Evolutionary conservation across 345 rosid species (phyloP).

Genomic region (Aquilaria yunnanensis): DNA sequence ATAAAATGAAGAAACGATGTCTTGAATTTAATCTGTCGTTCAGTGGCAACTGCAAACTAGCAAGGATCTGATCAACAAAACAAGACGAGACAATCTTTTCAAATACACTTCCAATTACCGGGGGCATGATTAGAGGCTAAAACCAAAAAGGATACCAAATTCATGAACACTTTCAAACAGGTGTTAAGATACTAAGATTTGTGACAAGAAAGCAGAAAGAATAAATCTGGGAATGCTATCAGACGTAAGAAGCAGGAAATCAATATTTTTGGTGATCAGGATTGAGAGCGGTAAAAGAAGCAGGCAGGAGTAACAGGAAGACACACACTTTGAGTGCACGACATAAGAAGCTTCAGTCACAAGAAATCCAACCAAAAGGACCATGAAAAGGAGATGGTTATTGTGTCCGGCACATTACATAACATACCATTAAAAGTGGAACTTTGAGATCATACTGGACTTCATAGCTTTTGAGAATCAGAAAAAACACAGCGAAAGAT

Average conservation of each 20-base stretch:
- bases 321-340: constrained; percentile 39
- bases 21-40: background rate
- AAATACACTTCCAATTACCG: too few species aligned
- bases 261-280: constrained; percentile 1
- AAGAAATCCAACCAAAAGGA: constrained; percentile 54
- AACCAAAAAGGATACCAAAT: too few species aligned
- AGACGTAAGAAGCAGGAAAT: background rate
- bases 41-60: constrained; percentile 24
- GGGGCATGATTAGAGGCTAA: too few species aligned
- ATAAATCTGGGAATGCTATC: background rate
- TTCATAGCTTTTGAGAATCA: background rate
- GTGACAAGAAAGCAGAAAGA: background rate
- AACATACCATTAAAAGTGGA: background rate
- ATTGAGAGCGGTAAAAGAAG: background rate
- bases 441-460: background rate
- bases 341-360: constrained; percentile 43
- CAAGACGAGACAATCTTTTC: too few species aligned
- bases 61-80: background rate
- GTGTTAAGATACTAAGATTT: too few species aligned
- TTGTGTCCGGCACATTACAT: constrained; percentile 38
- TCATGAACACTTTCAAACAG: too few species aligned
- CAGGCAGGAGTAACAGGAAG: background rate
- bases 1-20: background rate
- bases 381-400: constrained; percentile 46
- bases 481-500: background rate